Conservation (phyloP, 2,329 filamentous ascomycete genomes). For the Cladosporium sphaerospermum region DNA sequence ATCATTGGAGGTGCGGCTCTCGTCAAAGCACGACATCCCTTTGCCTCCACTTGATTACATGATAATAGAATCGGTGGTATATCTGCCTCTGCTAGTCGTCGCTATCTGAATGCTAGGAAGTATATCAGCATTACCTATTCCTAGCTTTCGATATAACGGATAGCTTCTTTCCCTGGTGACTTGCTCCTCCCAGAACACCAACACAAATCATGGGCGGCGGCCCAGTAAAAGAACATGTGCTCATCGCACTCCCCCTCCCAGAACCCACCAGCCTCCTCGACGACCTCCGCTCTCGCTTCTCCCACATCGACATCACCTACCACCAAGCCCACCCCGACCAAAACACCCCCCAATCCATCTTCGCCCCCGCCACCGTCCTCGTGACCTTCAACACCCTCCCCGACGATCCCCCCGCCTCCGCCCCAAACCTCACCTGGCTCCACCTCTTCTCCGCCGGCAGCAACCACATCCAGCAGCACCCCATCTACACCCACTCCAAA, state of each 20-base stretch:
- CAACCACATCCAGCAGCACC: slow-evolving; percentile 48
- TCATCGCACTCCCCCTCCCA: slow-evolving; percentile 27
- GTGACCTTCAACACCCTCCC: slow-evolving; percentile 45
- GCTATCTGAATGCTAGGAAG: too few relatives aligned
- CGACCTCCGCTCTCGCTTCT: slow-evolving; percentile 38
- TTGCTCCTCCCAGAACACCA: background rate
- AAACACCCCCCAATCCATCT: slow-evolving; percentile 10
- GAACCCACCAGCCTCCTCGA: slow-evolving; percentile 35
- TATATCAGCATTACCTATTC: too few relatives aligned
- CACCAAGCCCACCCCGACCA: slow-evolving; percentile 18
- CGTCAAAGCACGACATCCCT: too few relatives aligned
- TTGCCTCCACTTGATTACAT: too few relatives aligned
- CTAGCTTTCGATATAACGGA: too few relatives aligned
- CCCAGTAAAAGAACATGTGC: slow-evolving; percentile 29
- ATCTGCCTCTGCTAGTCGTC: too few relatives aligned
- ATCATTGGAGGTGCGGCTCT: too few relatives aligned
- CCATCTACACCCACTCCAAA: slow-evolving; percentile 47
- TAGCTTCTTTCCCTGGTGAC: too few relatives aligned
- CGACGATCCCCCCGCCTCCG: slow-evolving; percentile 24
- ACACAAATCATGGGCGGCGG: slow-evolving; percentile 31
- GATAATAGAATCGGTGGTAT: too few relatives aligned
- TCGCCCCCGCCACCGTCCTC: slow-evolving; percentile 35
- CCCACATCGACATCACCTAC: slow-evolving; percentile 41
- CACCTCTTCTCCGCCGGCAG: slow-evolving; percentile 54
- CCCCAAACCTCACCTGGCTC: slow-evolving; percentile 43